phyloP scores from a whole-genome alignment of 495 filamentous ascomycete genomes.

The Lophiotrema nucula region DNA sequence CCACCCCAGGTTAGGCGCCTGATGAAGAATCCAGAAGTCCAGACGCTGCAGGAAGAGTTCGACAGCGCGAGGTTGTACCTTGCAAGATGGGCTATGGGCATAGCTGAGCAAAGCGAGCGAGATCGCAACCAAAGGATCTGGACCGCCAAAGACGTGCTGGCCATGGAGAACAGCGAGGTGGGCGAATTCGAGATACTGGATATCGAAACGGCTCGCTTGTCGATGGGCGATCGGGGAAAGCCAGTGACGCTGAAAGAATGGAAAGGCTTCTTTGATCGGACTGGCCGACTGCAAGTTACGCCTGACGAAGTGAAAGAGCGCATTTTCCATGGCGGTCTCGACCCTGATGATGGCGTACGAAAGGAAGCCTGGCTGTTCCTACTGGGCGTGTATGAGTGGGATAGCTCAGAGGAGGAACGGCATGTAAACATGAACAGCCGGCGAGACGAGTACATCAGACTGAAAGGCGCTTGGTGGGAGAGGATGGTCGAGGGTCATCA shows the following conservation, averaged over 20 bases:
- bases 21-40: conserved; percentile 90
- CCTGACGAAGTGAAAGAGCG: conserved; percentile 92
- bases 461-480: conserved; percentile 97
- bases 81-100: conserved; percentile 96
- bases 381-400: conserved; percentile 87
- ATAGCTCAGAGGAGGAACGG: conserved; percentile 77
- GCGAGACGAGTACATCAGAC: conserved; percentile 86
- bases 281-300: conserved; percentile 73
- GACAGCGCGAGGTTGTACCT: conserved; percentile 93
- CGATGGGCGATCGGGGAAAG: conserved; percentile 70
- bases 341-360: conserved; percentile 83
- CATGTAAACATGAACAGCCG: conserved; percentile 77
- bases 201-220: conserved; percentile 67
- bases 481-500: conserved; percentile 78
- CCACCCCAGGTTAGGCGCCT: conserved; percentile 83
- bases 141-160: conserved; percentile 88
- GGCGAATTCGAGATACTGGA: conserved; percentile 96
- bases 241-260: conserved; percentile 80
- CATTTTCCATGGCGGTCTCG: conserved; percentile 90
- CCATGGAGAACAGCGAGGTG: conserved; percentile 88
- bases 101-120: conserved; percentile 90
- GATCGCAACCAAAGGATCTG: conserved; percentile 83
- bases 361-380: conserved; percentile 98
- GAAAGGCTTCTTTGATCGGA: conserved; percentile 78
- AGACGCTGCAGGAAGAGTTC: conserved; percentile 93